These are phyloP conservation scores for Penicillium silybi DNA, from an alignment of 495 filamentous ascomycete genomes.

Conservation along the genomic window DNA sequence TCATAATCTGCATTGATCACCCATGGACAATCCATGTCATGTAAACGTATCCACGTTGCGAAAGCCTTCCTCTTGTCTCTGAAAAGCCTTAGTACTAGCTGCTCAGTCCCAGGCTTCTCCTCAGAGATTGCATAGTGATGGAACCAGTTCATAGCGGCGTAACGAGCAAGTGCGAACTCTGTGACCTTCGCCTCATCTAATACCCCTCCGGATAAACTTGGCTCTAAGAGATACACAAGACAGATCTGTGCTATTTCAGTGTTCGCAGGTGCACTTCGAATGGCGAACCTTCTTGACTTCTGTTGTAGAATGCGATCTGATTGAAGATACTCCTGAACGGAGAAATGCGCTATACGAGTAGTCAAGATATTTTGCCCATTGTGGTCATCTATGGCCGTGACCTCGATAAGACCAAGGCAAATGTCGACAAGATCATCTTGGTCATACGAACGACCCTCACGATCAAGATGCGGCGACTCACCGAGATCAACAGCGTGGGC, in stretches of 20 bases:
- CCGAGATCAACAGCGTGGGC: constrained; percentile 22
- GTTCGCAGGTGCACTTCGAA: constrained; percentile 20
- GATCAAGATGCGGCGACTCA: constrained; percentile 18
- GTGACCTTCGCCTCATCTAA: constrained; percentile 4
- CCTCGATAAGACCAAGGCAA: too few relatives aligned
- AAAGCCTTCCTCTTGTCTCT: constrained; percentile 3
- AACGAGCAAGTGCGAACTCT: constrained; percentile 22
- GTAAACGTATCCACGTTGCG: constrained; percentile 1
- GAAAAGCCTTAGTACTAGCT: constrained; percentile 11
- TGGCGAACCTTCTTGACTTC: constrained; percentile 18
- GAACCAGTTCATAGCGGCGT: constrained; percentile 25
- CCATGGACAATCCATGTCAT: constrained; percentile 3
- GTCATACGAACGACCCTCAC: constrained; percentile 17
- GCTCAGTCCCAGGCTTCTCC: neutral
- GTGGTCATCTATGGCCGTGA: constrained; percentile 2
- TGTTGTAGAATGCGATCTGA: too few relatives aligned
- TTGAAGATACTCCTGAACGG: constrained; percentile 40
- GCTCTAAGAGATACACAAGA: constrained; percentile 31
- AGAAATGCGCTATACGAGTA: constrained; percentile 36
- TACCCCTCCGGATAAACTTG: constrained; percentile 9
- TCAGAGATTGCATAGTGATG: constrained; percentile 15
- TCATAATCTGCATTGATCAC: neutral
- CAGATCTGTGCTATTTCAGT: constrained; percentile 27
- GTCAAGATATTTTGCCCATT: neutral
- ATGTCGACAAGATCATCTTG: constrained; percentile 19